Conservation (phyloP, 1,284 basidiomycete species). For the Puccinia triticina region DNA sequence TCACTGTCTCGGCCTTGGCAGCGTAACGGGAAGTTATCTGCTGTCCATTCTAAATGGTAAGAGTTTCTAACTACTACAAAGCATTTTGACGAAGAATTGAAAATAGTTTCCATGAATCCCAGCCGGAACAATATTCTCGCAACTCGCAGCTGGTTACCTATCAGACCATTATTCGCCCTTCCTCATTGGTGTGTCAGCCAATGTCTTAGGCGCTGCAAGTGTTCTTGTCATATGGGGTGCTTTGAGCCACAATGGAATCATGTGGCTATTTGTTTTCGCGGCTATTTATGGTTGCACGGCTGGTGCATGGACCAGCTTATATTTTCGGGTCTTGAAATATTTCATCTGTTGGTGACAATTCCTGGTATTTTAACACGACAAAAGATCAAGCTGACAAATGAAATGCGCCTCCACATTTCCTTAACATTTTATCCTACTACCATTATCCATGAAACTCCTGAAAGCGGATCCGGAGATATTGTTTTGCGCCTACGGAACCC, state of each 20-base stretch:
- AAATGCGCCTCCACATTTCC: too few relatives aligned
- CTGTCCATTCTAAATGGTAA: slow-evolving; percentile 17
- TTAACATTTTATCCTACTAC: background rate
- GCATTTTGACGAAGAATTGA: background rate
- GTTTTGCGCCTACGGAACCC: slow-evolving; percentile 60
- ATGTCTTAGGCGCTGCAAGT: slow-evolving; percentile 4
- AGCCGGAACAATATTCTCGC: slow-evolving; percentile 16
- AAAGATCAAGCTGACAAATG: background rate
- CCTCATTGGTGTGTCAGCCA: slow-evolving; percentile 34
- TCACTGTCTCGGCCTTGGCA: background rate
- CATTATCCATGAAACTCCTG: background rate
- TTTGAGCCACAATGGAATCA: background rate
- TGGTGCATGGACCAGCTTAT: slow-evolving; percentile 47
- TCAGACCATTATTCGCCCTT: slow-evolving; percentile 43
- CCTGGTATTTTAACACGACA: background rate
- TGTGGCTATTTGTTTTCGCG: slow-evolving; percentile 26
- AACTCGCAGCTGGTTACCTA: slow-evolving; percentile 31
- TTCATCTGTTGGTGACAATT: background rate
- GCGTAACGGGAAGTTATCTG: slow-evolving; percentile 15
- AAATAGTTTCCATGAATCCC: background rate
- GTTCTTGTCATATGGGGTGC: slow-evolving; percentile 46
- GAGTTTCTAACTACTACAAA: background rate
- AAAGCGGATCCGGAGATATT: slow-evolving; percentile 9
- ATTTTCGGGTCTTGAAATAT: slow-evolving; percentile 17
- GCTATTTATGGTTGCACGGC: slow-evolving; percentile 38